A percentile compares a stretch with the other conserved stretches of the same genome.
These are phyloP conservation scores for Cylindrotheca fusiformis DNA, from an alignment of 108 stramenopile species.

Conservation along the genomic window DNA sequence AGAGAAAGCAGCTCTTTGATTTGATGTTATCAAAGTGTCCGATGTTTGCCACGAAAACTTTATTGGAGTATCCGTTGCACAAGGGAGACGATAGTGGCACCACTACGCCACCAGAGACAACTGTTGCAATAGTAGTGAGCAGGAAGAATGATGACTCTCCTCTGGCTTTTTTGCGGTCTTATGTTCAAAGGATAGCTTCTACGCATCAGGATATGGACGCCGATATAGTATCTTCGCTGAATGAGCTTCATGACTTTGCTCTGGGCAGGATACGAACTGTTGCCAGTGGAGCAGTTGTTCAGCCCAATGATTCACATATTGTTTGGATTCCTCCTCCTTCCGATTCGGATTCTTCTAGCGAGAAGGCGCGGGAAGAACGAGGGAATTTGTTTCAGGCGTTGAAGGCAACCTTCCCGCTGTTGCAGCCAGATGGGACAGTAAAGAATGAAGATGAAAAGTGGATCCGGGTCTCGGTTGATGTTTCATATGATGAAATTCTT, in stretches of 20 bases:
- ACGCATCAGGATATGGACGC: not conserved
- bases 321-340: slow-evolving; percentile 28
- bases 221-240: not conserved
- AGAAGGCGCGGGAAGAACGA: slow-evolving; percentile 8
- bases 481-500: slow-evolving; percentile 49
- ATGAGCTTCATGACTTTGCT: slow-evolving; percentile 1
- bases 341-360: not conserved
- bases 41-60: not conserved
- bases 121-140: not conserved
- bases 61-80: not conserved
- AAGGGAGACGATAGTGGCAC: not conserved
- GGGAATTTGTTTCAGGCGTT: slow-evolving; percentile 32
- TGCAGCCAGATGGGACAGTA: slow-evolving; percentile 21
- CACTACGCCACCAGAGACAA: not conserved
- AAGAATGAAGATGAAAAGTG: slow-evolving; percentile 27
- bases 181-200: not conserved
- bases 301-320: not conserved
- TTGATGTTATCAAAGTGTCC: not conserved
- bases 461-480: slow-evolving; percentile 46
- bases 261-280: not conserved
- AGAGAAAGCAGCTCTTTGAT: not conserved
- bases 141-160: not conserved
- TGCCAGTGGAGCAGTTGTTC: not conserved
- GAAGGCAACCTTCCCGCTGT: slow-evolving; percentile 31
- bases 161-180: not conserved